Base-by-base conservation (phyloP, 2,329 filamentous ascomycete species). In the Fusarium tricinctum region DNA sequence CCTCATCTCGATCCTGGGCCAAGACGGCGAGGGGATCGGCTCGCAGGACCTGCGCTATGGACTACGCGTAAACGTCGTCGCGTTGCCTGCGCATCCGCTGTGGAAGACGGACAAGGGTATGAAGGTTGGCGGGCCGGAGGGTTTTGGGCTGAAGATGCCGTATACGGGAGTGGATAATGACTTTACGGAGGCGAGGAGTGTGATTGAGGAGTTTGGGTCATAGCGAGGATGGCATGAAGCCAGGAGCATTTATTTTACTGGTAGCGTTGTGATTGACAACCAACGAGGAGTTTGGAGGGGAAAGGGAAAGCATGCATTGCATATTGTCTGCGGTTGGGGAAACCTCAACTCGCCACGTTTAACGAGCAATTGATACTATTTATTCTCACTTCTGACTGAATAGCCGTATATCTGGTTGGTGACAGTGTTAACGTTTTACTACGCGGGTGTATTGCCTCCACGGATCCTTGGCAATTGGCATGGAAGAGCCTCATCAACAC, bases 41-140 rank as follows among this genome's bases (percentile, higher is more conserved):
- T 83, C 84, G 1, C 81, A 82, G 15, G 84, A 86, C 23, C 74
- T 85, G 30, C 78, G 84, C 12, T 87, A 86, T 54, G 85, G 85
- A 0, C 66, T 86, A 4, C 76, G 80, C 6, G 84, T 86, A 0
- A 82, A 74, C 32, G 84, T 87, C 1, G 82, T 87, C 59, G 84
- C 79, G 0, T 75, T 87, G 32, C 78, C 83, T 4, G 81, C 83
- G 2, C 83, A 84, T 58, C 83, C 84, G 0, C 67, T 85, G 13
- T 87, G 85, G 85, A 84, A 77, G 69, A 79, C 76, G 2, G 75
- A 76, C 5, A 70, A 72, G 50, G 79, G 75, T 0, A 73, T 80
- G 54, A 74, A 75, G 22, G 69, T 79, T 1, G 78, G 78, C 2
- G 78, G 78, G 0, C 78, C 78, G 0, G 71, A 75, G n/a, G 77